These are phyloP conservation scores for Nepenthes gracilis DNA, from an alignment of 148 eudicot genomes.

Conservation along the genomic window DNA sequence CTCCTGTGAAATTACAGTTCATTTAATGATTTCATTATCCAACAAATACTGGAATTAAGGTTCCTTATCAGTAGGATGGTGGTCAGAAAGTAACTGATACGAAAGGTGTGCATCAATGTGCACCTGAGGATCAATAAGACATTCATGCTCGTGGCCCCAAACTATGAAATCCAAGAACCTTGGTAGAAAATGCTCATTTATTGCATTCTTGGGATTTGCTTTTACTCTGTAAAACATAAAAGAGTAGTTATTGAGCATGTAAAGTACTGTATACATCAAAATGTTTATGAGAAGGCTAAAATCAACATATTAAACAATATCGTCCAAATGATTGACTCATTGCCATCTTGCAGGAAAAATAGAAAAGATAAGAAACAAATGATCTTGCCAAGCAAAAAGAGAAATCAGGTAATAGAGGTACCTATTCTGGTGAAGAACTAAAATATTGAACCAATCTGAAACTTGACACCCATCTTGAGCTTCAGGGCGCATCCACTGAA, in stretches of 20 bases:
- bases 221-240: constrained; percentile 56
- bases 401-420: constrained; percentile 7
- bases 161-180: constrained; percentile 91
- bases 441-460: constrained; percentile 95
- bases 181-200: constrained; percentile 94
- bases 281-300: too few species aligned
- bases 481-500: constrained; percentile 99
- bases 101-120: neutral
- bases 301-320: neutral
- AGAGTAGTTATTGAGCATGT: neutral
- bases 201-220: constrained; percentile 98
- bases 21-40: too few species aligned
- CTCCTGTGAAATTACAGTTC: constrained; percentile 36
- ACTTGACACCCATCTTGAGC: constrained; percentile 68
- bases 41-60: neutral
- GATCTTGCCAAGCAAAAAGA: neutral
- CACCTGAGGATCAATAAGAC: constrained; percentile 95
- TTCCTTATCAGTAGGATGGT: constrained; percentile 4
- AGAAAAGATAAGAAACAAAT: constrained; percentile 1
- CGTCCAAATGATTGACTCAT: neutral
- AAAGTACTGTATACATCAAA: neutral
- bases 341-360: constrained; percentile 1
- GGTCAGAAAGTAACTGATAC: neutral
- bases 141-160: constrained; percentile 99
- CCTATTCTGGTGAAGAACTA: constrained; percentile 97